phyloP scores from a whole-genome alignment of 1,284 basidiomycete species.

The Polyporus tsugae region DNA sequence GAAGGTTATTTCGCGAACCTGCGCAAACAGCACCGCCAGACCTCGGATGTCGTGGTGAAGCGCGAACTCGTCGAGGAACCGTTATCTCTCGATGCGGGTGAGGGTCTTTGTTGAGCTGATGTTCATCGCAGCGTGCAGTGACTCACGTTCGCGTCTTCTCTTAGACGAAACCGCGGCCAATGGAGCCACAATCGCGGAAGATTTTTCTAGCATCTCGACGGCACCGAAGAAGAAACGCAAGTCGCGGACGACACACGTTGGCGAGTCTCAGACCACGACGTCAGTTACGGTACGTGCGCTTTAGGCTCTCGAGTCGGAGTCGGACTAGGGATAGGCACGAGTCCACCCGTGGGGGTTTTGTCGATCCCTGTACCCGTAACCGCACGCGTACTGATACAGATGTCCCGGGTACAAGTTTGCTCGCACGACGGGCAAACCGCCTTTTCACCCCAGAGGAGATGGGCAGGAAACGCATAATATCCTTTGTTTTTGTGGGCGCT shows the following conservation, averaged over 20 bases:
- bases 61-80: conserved; percentile 5
- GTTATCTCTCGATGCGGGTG: not conserved
- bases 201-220: not conserved
- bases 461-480: too few species aligned
- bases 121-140: not conserved
- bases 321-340: too few species aligned
- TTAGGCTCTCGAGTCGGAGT: too few species aligned
- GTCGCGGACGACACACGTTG: not conserved
- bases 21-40: not conserved
- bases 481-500: too few species aligned
- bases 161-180: not conserved
- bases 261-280: not conserved
- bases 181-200: not conserved
- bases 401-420: too few species aligned
- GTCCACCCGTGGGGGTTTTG: too few species aligned
- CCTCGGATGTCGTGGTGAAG: not conserved
- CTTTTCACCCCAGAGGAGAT: too few species aligned
- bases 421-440: too few species aligned
- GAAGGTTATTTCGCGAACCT: not conserved
- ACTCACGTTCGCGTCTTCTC: not conserved
- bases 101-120: not conserved
- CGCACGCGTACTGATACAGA: too few species aligned
- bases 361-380: too few species aligned
- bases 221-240: not conserved
- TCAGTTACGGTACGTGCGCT: not conserved